Conservation (phyloP, 768 basidiomycete genomes). For the Collybia sordida region DNA sequence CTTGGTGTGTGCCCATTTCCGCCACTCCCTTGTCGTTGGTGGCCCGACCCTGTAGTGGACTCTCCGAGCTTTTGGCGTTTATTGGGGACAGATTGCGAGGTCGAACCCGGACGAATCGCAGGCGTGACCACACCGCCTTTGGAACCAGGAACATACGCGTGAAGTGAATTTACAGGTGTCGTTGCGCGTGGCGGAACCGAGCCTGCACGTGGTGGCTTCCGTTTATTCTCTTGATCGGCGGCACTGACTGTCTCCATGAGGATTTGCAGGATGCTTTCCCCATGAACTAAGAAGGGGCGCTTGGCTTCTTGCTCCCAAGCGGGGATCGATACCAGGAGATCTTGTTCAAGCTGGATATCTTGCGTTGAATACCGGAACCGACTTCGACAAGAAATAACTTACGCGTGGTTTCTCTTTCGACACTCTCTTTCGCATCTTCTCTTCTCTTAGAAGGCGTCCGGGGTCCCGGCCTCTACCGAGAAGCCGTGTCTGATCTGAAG, state of each 20-base stretch:
- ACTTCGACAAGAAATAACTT: slow-evolving; percentile 22
- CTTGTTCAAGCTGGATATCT: slow-evolving; percentile 74
- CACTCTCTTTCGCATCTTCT: slow-evolving; percentile 96
- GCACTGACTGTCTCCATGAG: slow-evolving; percentile 74
- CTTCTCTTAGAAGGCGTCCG: slow-evolving; percentile 85
- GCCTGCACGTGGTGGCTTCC: slow-evolving; percentile 49
- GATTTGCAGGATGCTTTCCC: slow-evolving; percentile 75
- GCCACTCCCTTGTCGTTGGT: slow-evolving; percentile 16
- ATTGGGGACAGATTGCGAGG: slow-evolving; percentile 51
- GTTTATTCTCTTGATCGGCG: slow-evolving; percentile 80
- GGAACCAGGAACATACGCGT: slow-evolving; percentile 37
- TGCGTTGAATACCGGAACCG: neutral
- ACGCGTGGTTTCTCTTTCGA: slow-evolving; percentile 92
- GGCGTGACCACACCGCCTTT: slow-evolving; percentile 58
- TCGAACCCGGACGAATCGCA: slow-evolving; percentile 55
- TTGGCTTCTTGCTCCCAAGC: slow-evolving; percentile 81
- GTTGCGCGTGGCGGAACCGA: slow-evolving; percentile 63
- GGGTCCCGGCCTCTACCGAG: slow-evolving; percentile 85
- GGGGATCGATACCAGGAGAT: slow-evolving; percentile 75
- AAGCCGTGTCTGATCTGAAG: slow-evolving; percentile 78
- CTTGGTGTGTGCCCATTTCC: slow-evolving; percentile 18
- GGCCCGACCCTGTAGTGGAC: slow-evolving; percentile 14
- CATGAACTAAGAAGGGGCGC: slow-evolving; percentile 81
- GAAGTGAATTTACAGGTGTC: slow-evolving; percentile 45
- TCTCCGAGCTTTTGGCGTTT: slow-evolving; percentile 64